Evolutionary conservation across 73 alveolate species (phyloP), one percentile per base, ranked within the genome.

Genomic region (Tetrahymena elliotti): DNA sequence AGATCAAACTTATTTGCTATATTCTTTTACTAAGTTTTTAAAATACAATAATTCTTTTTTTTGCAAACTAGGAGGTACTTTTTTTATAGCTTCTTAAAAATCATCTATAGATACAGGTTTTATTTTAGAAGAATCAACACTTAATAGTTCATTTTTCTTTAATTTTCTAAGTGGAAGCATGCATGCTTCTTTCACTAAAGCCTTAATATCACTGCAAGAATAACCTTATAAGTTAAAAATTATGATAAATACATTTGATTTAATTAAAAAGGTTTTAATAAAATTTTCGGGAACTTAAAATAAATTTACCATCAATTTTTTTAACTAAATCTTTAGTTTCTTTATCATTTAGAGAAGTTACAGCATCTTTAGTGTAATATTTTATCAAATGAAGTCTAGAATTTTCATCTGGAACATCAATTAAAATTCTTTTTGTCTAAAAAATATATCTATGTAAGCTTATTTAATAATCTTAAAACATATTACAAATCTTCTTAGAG

Each of bases 181-280:
- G 47, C 95, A 84, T 34, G 96, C 96, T 52, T 94, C 96, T 36
- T 94, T 94, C 9, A 94, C 95, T 13, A 94, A 92, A 6, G 96
- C 96, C 35, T 94, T 94, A 0, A 94, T 94, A 88, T 94, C 96
- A 88, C 96, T 94, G n/a, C 93, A 94, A 94, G 96, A 94, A 88
- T 94, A 94, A 33, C 95, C 96, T 94, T 39, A 22, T 4, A 6
- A n/a, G n/a, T n/a, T 6, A 68, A 27, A 24, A 3, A 68, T n/a
- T n/a, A n/a, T n/a, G n/a, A n/a, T n/a, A n/a, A n/a, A n/a, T n/a
- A n/a, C n/a, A n/a, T n/a, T n/a, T n/a, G n/a, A n/a, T n/a, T n/a
- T n/a, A n/a, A n/a, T n/a, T n/a, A n/a, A n/a, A n/a, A n/a, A n/a
- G n/a, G n/a, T n/a, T n/a, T n/a, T n/a, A n/a, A n/a, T n/a, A n/a